These are phyloP conservation scores for Papilionanthe hybrid DNA, from an alignment of 116 monocot genomes.

Conservation along the genomic window DNA sequence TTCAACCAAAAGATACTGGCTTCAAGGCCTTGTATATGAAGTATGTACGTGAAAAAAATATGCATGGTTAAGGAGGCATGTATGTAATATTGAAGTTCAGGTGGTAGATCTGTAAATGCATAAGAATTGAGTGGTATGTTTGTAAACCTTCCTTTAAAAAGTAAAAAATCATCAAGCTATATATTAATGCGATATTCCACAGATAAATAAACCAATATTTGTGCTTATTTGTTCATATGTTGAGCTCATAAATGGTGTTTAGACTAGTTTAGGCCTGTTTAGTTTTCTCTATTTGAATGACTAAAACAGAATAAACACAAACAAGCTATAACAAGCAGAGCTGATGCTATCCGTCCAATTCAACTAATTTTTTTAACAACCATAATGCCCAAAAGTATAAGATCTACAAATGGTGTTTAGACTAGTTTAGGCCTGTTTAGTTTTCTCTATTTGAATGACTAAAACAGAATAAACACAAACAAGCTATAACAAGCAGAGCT, in stretches of 20 bases:
- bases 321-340: background rate
- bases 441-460: background rate
- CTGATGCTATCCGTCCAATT: background rate
- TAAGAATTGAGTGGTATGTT: too few relatives aligned
- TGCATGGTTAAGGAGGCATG: too few relatives aligned
- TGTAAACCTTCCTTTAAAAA: too few relatives aligned
- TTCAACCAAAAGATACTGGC: too few relatives aligned
- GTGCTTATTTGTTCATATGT: too few relatives aligned
- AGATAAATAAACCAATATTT: too few relatives aligned
- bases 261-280: background rate
- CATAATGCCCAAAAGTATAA: background rate
- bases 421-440: background rate
- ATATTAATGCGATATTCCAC: too few relatives aligned
- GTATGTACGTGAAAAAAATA: too few relatives aligned
- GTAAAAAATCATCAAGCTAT: too few relatives aligned
- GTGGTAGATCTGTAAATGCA: too few relatives aligned
- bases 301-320: background rate
- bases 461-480: background rate
- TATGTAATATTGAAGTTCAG: too few relatives aligned
- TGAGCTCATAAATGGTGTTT: background rate
- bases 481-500: background rate
- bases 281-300: background rate
- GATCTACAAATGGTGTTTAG: background rate
- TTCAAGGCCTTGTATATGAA: too few relatives aligned
- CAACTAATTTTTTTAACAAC: background rate